These are phyloP conservation scores for Thelonectria discophora DNA, from an alignment of 2,329 filamentous ascomycete species.

Conservation along the genomic window DNA sequence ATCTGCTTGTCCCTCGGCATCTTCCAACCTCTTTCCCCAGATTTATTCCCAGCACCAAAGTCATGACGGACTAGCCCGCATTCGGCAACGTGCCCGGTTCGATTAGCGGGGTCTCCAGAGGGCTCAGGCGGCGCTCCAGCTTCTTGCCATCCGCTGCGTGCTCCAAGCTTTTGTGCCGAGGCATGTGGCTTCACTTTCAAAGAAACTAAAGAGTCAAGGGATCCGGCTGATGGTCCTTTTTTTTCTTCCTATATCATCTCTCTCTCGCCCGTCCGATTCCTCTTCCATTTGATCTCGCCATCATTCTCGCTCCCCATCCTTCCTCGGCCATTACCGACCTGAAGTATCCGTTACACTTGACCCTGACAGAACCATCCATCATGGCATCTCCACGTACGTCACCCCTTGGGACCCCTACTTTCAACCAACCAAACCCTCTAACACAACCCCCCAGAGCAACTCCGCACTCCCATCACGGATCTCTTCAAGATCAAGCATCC, in stretches of 20 bases:
- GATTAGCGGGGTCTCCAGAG: constrained; percentile 11
- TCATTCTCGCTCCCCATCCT: background rate
- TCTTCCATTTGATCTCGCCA: background rate
- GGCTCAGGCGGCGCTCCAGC: background rate
- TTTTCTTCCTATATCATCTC: constrained; percentile 30
- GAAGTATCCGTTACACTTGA: background rate
- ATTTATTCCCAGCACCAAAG: background rate
- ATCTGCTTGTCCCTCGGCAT: constrained; percentile 38
- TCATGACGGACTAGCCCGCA: constrained; percentile 26
- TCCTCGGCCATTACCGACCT: constrained; percentile 7
- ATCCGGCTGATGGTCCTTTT: constrained; percentile 30
- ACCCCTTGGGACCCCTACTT: constrained; percentile 2
- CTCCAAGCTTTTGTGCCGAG: constrained; percentile 34
- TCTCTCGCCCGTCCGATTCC: background rate
- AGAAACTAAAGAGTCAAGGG: constrained; percentile 8
- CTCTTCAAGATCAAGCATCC: constrained; percentile 98
- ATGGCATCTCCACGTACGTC: constrained; percentile 86
- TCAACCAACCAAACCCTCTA: constrained; percentile 20
- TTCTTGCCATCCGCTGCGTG: too few relatives aligned
- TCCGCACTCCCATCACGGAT: constrained; percentile 92
- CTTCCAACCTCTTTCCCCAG: constrained; percentile 39
- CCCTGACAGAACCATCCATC: constrained; percentile 39
- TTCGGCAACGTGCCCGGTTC: constrained; percentile 21
- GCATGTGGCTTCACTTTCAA: constrained; percentile 31
- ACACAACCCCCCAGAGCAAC: constrained; percentile 53